These are phyloP conservation scores for Stromatinia cepivora DNA, from an alignment of 2,329 filamentous ascomycete species.

Conservation along the genomic window DNA sequence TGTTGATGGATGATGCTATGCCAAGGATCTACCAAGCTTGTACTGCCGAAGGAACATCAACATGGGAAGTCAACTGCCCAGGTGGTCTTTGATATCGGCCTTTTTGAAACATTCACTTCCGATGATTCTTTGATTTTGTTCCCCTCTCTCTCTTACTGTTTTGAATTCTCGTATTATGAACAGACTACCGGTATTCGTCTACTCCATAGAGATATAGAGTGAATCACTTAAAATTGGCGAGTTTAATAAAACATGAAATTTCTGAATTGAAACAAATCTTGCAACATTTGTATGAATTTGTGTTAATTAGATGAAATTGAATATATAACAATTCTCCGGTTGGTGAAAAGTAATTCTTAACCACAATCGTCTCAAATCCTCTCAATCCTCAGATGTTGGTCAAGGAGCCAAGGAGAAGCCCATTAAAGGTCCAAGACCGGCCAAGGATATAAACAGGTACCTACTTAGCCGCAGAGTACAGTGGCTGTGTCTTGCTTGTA, in stretches of 20 bases:
- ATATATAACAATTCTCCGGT: not conserved
- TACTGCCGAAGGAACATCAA: conserved; percentile 1
- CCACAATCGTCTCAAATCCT: not conserved
- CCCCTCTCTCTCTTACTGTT: not conserved
- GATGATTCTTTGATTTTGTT: too few species aligned
- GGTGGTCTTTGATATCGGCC: too few species aligned
- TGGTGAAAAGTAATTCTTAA: not conserved
- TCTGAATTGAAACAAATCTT: conserved; percentile 4
- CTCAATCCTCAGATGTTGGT: not conserved
- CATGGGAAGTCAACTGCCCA: too few species aligned
- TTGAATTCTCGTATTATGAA: not conserved
- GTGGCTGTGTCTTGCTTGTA: not conserved
- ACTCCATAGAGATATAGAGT: not conserved
- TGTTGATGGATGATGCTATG: conserved; percentile 1
- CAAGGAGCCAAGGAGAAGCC: conserved; percentile 6
- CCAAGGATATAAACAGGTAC: not conserved
- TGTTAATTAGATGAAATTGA: not conserved
- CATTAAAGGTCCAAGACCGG: not conserved
- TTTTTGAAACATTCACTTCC: too few species aligned
- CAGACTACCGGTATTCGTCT: not conserved
- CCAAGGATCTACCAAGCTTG: conserved; percentile 11
- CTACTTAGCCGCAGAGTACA: too few species aligned
- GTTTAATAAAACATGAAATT: conserved; percentile 3
- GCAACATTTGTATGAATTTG: not conserved
- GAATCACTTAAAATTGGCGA: not conserved